Evolutionary conservation across 805 yeast species (phyloP).

Genomic region (Suhomyces faveliae): DNA sequence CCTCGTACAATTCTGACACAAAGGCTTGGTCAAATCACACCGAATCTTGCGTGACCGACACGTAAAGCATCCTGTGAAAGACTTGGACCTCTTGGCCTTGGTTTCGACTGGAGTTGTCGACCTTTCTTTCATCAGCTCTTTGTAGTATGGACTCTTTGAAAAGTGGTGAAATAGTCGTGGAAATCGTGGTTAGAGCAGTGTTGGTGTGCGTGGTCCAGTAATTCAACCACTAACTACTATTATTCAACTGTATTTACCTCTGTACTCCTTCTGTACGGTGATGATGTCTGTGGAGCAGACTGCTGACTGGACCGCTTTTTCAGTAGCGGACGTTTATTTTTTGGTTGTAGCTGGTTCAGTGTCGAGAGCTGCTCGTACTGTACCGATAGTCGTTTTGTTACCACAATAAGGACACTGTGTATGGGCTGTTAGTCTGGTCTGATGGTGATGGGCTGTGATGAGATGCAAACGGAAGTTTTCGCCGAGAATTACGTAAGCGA

Average conservation of each 20-base stretch:
- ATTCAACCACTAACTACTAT: too few species aligned
- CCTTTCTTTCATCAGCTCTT: neutral
- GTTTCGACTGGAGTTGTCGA: neutral
- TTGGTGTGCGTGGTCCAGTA: too few species aligned
- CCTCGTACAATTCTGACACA: conserved; percentile 67
- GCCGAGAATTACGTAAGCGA: conserved; percentile 4
- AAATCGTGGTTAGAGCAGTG: too few species aligned
- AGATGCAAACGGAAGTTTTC: conserved; percentile 5
- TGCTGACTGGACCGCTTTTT: neutral
- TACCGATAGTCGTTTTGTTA: neutral
- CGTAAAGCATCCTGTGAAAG: conserved; percentile 87
- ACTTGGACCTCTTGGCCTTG: conserved; percentile 43
- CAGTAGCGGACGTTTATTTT: neutral
- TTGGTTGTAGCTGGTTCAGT: too few species aligned
- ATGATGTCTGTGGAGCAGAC: too few species aligned
- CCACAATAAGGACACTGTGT: neutral
- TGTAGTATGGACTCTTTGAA: too few species aligned
- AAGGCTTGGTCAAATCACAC: conserved; percentile 72
- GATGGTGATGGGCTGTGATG: neutral
- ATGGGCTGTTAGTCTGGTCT: neutral
- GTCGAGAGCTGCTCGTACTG: neutral
- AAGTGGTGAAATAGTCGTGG: too few species aligned
- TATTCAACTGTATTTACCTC: too few species aligned
- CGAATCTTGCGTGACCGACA: conserved; percentile 78
- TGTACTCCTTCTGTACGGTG: too few species aligned